phyloP scores from a whole-genome alignment of 2,329 filamentous ascomycete genomes.

The Trichophyton benhamiae region DNA sequence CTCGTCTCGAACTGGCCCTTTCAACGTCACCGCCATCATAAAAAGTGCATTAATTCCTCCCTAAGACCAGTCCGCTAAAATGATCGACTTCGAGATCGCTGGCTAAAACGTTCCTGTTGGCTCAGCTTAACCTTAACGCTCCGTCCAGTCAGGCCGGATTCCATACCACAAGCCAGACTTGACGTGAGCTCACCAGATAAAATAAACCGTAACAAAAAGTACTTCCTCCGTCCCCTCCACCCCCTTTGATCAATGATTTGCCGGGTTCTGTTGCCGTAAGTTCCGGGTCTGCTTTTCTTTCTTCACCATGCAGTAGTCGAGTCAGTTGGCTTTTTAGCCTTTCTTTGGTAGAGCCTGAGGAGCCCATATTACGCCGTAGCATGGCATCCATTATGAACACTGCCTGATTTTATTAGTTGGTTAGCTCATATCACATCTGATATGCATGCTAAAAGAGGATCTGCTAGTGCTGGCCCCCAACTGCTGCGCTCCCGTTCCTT shows the following conservation, averaged over 20 bases:
- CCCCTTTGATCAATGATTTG: background rate
- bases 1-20: background rate
- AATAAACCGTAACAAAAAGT: too few relatives aligned
- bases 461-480: background rate
- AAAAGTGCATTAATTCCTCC: background rate
- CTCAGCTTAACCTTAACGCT: background rate
- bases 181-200: too few relatives aligned
- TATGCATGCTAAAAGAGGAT: background rate
- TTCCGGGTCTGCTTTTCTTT: background rate
- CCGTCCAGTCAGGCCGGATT: background rate
- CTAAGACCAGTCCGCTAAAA: background rate
- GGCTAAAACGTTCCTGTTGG: background rate
- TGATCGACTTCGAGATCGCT: background rate
- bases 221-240: too few relatives aligned
- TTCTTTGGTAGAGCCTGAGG: background rate
- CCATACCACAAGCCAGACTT: too few relatives aligned
- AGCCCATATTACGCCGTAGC: too few relatives aligned
- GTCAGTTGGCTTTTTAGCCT: background rate
- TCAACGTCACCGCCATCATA: background rate
- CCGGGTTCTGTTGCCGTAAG: background rate
- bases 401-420: background rate
- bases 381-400: too few relatives aligned
- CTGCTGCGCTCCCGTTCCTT: background rate
- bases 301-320: background rate
- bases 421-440: background rate